Conservation (phyloP, 1,284 basidiomycete species). For the Malassezia pachydermatis region DNA sequence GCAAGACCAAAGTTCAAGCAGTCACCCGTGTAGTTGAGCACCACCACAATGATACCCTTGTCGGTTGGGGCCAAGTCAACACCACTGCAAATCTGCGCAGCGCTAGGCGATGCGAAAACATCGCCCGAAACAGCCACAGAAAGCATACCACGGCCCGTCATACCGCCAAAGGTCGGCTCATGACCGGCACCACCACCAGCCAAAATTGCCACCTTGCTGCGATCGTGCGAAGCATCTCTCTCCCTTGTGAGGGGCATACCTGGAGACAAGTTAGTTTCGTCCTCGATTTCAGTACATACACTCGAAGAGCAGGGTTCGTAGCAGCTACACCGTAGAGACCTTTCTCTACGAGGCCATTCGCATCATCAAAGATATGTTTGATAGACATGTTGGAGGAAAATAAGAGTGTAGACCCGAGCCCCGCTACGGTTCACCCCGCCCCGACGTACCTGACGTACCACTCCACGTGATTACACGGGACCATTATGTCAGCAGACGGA, state of each 20-base stretch:
- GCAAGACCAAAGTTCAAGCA: slow-evolving; percentile 52
- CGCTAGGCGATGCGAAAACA: slow-evolving; percentile 53
- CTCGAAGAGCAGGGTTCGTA: slow-evolving; percentile 39
- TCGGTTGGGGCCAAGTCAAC: slow-evolving; percentile 50
- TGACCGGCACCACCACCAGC: slow-evolving; percentile 52
- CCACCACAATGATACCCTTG: slow-evolving; percentile 47
- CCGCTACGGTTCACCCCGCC: background rate
- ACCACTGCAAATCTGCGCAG: slow-evolving; percentile 50
- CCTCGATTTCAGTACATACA: slow-evolving; percentile 29
- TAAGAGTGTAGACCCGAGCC: background rate
- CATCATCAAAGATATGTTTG: slow-evolving; percentile 43
- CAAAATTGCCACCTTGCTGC: slow-evolving; percentile 50
- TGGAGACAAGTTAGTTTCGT: slow-evolving; percentile 4
- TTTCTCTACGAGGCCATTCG: slow-evolving; percentile 44
- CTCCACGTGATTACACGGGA: too few species aligned
- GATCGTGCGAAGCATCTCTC: slow-evolving; percentile 43
- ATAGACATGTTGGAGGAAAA: slow-evolving; percentile 31
- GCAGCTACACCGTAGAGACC: slow-evolving; percentile 40
- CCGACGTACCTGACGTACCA: too few species aligned
- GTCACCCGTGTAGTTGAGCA: slow-evolving; percentile 52
- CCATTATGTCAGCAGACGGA: too few species aligned
- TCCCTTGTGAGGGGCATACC: slow-evolving; percentile 44
- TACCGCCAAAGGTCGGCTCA: slow-evolving; percentile 49
- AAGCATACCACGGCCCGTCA: slow-evolving; percentile 50
- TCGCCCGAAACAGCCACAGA: slow-evolving; percentile 51